These are phyloP conservation scores for Hyaloscypha finlandica DNA, from an alignment of 495 filamentous ascomycete species.

Conservation along the genomic window DNA sequence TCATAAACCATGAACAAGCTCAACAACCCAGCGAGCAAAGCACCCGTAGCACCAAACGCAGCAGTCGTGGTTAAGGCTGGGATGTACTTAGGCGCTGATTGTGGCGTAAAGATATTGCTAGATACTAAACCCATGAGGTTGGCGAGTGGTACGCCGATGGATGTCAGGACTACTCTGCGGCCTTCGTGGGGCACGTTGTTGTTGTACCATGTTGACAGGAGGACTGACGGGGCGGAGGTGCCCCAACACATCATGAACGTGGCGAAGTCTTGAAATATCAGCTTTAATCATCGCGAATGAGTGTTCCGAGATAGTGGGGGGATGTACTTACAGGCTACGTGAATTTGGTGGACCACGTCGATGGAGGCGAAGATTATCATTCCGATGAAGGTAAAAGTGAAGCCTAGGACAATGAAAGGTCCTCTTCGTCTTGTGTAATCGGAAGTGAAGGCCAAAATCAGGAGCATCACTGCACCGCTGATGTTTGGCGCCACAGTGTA, in stretches of 20 bases:
- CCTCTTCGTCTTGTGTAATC: conserved; percentile 68
- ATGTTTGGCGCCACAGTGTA: conserved; percentile 77
- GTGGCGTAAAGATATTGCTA: conserved; percentile 71
- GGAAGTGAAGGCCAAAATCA: conserved; percentile 67
- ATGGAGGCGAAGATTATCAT: conserved; percentile 76
- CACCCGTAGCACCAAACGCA: conserved; percentile 67
- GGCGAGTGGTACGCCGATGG: conserved; percentile 72
- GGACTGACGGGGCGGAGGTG: conserved; percentile 56
- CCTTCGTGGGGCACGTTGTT: conserved; percentile 82
- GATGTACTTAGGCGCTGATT: conserved; percentile 73
- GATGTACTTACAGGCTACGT: conserved; percentile 52
- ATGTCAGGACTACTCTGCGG: conserved; percentile 68
- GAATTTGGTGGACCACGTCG: conserved; percentile 57
- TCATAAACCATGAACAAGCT: conserved; percentile 72
- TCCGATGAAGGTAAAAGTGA: conserved; percentile 71
- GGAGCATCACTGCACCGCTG: conserved; percentile 66
- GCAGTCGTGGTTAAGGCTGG: conserved; percentile 74
- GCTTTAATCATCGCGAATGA: background rate
- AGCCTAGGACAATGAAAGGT: conserved; percentile 72
- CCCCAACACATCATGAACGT: conserved; percentile 85
- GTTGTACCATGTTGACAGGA: conserved; percentile 68
- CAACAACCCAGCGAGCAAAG: conserved; percentile 55
- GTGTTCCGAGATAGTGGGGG: background rate
- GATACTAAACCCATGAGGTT: conserved; percentile 81
- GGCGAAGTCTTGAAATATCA: conserved; percentile 52